Conservation (phyloP, 441 rosid genomes). For the Adansonia madagascariensis region DNA sequence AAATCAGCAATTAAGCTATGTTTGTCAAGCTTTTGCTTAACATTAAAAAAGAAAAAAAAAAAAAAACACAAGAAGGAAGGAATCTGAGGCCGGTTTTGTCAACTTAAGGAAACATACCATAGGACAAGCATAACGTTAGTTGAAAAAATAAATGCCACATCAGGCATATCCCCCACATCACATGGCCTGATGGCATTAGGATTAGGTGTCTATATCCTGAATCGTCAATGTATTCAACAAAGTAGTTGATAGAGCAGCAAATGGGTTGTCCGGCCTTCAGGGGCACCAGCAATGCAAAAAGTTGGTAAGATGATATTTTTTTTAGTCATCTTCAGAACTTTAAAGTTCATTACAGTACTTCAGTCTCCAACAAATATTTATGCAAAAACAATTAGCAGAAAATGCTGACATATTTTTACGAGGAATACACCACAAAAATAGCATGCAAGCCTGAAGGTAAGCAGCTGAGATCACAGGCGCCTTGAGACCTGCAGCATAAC, state of each 20-base stretch:
- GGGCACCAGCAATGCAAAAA: neutral
- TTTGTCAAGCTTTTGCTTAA: neutral
- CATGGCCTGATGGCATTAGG: neutral
- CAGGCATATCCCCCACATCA: slow-evolving; percentile 7
- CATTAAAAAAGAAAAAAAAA: neutral
- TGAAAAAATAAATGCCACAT: slow-evolving; percentile 5
- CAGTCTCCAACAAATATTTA: slow-evolving; percentile 3
- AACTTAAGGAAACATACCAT: neutral
- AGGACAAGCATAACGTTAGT: neutral
- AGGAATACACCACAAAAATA: neutral
- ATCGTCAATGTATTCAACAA: slow-evolving; percentile 14
- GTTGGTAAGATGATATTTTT: neutral
- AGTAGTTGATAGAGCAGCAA: neutral
- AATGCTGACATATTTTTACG: neutral
- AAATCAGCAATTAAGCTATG: slow-evolving; percentile 12
- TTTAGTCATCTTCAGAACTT: slow-evolving; percentile 3
- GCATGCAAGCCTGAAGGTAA: neutral
- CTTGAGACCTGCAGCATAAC: neutral
- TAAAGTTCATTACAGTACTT: neutral
- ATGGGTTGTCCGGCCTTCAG: neutral
- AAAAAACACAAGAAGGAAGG: neutral
- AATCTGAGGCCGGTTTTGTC: neutral
- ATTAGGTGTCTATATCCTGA: neutral
- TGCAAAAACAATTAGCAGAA: neutral
- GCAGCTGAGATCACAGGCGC: neutral